Evolutionary conservation across 1,284 basidiomycete genomes (phyloP).

Genomic region (Trametes hirsuta): DNA sequence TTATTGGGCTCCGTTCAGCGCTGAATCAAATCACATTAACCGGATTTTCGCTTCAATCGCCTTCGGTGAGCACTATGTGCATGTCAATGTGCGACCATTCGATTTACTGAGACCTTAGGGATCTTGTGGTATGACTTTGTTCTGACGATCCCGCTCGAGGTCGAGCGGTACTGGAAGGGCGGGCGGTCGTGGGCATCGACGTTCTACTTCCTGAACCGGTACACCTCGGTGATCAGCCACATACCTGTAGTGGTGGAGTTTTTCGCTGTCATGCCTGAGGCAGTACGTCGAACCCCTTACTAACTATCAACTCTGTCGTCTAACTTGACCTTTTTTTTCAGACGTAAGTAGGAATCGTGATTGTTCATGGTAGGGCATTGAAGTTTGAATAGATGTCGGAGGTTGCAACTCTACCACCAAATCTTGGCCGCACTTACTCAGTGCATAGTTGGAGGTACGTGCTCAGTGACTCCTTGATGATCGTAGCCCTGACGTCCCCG

Average conservation of each 20-base stretch:
- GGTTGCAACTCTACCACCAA: constrained; percentile 3
- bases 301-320: too few relatives aligned
- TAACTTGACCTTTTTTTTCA: not conserved
- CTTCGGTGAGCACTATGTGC: not conserved
- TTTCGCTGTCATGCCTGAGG: constrained; percentile 6
- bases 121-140: constrained; percentile 13
- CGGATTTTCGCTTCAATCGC: constrained; percentile 2
- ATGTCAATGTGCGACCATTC: not conserved
- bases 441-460: not conserved
- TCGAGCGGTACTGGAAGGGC: constrained; percentile 20
- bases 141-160: constrained; percentile 35
- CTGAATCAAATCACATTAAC: constrained; percentile 4
- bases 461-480: not conserved
- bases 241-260: constrained; percentile 14
- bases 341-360: not conserved
- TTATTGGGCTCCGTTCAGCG: not conserved
- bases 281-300: not conserved
- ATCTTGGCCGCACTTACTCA: not conserved
- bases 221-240: constrained; percentile 10
- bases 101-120: not conserved
- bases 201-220: constrained; percentile 19
- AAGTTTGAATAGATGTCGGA: not conserved
- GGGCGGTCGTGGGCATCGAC: not conserved
- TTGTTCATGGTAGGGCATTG: not conserved
- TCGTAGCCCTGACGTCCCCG: too few relatives aligned